A percentile compares a stretch with the other conserved stretches of the same genome.
These are phyloP conservation scores for Fomitopsis betulina DNA, from an alignment of 1,284 basidiomycete species.

Conservation along the genomic window DNA sequence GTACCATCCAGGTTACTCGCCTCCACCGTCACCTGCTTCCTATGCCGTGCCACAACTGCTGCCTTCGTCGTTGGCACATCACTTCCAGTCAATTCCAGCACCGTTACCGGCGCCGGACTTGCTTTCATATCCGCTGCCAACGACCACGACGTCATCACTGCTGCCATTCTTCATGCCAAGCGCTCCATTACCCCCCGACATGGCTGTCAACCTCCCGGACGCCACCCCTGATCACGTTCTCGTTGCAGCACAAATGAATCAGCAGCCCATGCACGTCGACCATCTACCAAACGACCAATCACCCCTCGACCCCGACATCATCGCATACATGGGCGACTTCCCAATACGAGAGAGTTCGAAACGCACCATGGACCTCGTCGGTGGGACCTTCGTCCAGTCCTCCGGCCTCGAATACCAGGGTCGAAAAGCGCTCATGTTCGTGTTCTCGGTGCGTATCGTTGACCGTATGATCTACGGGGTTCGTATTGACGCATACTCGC, in stretches of 20 bases:
- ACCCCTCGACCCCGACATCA: constrained; percentile 22
- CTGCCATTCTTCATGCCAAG: neutral
- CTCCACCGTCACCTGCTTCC: neutral
- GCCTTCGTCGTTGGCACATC: neutral
- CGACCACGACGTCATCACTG: neutral
- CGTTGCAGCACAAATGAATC: neutral
- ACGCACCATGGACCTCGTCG: constrained; percentile 52
- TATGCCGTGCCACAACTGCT: neutral
- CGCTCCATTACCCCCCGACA: neutral
- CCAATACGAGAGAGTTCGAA: constrained; percentile 47
- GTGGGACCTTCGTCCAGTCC: constrained; percentile 62
- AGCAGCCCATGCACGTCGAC: neutral
- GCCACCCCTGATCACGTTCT: neutral
- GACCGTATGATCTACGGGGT: neutral
- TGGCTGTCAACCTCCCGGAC: neutral
- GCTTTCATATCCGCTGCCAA: neutral
- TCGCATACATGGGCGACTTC: constrained; percentile 35
- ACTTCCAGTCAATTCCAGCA: neutral
- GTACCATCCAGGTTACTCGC: neutral
- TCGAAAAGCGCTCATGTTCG: constrained; percentile 60
- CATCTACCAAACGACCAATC: neutral
- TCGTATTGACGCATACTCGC: neutral
- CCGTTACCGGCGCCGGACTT: neutral
- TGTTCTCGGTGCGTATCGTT: constrained; percentile 49
- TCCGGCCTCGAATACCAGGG: constrained; percentile 55